These are phyloP conservation scores for Ustilaginoidea virens DNA, from an alignment of 2,329 filamentous ascomycete genomes.

Conservation along the genomic window DNA sequence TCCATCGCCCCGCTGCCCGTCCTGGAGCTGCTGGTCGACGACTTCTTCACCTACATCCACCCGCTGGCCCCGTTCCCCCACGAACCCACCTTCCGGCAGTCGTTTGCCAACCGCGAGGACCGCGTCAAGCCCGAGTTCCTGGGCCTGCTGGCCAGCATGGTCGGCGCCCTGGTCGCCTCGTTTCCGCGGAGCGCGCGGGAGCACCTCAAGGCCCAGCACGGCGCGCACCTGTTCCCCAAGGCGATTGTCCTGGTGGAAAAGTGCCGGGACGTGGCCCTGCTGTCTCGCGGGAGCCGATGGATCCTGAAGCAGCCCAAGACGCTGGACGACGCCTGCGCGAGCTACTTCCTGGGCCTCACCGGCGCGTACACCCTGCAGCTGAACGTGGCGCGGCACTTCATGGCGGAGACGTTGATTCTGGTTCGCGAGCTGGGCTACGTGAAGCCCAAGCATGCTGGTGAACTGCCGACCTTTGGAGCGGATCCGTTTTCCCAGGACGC, in stretches of 20 bases:
- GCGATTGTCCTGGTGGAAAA: slow-evolving; percentile 55
- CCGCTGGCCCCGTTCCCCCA: slow-evolving; percentile 65
- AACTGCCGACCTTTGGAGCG: slow-evolving; percentile 23
- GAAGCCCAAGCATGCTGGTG: slow-evolving; percentile 31
- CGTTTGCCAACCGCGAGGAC: slow-evolving; percentile 52
- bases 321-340: slow-evolving; percentile 47
- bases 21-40: slow-evolving; percentile 55
- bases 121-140: slow-evolving; percentile 51
- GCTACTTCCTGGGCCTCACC: slow-evolving; percentile 57
- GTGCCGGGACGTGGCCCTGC: slow-evolving; percentile 53
- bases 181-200: slow-evolving; percentile 58
- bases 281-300: slow-evolving; percentile 45
- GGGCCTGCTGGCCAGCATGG: slow-evolving; percentile 59
- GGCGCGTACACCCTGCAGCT: slow-evolving; percentile 54
- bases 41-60: slow-evolving; percentile 74
- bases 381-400: slow-evolving; percentile 52
- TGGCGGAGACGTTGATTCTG: slow-evolving; percentile 57
- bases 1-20: slow-evolving; percentile 55
- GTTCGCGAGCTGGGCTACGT: slow-evolving; percentile 52
- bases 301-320: slow-evolving; percentile 30
- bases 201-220: slow-evolving; percentile 51
- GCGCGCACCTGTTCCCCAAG: slow-evolving; percentile 49
- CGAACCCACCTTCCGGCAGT: slow-evolving; percentile 59
- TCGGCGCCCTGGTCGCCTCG: slow-evolving; percentile 56
- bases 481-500: slow-evolving; percentile 23